phyloP scores from a whole-genome alignment of 257 asterid genomes.

The Rehmannia glutinosa region DNA sequence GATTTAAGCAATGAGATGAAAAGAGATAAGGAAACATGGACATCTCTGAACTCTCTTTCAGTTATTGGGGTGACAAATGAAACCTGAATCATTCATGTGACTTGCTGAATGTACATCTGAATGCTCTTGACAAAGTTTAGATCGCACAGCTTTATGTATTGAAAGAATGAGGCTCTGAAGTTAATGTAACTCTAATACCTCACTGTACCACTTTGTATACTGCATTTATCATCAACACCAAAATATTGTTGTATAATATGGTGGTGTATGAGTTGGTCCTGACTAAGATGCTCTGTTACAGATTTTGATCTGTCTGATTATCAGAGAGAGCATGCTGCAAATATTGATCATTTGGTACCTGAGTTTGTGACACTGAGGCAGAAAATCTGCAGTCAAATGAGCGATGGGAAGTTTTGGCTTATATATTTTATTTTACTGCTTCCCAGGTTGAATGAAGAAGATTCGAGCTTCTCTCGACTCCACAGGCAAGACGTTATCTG shows the following conservation, averaged over 20 bases:
- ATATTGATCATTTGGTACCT: conserved; percentile 61
- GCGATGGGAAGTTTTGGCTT: conserved; percentile 65
- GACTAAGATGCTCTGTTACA: conserved; percentile 33
- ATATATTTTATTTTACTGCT: conserved; percentile 64
- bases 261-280: conserved; percentile 18
- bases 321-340: conserved; percentile 66
- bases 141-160: too few relatives aligned
- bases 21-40: too few relatives aligned
- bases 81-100: not conserved
- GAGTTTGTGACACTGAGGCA: conserved; percentile 52
- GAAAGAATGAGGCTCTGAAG: not conserved
- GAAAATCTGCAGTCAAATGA: conserved; percentile 44
- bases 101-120: not conserved
- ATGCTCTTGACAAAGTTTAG: not conserved
- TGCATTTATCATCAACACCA: not conserved
- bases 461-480: conserved; percentile 54
- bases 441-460: conserved; percentile 64
- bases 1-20: not conserved
- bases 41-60: too few relatives aligned
- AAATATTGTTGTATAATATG: not conserved
- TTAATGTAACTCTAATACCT: not conserved
- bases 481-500: conserved; percentile 54
- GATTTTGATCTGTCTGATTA: conserved; percentile 54
- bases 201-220: not conserved
- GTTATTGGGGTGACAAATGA: not conserved